phyloP scores from a whole-genome alignment of 371 early-diverging fungal species.

The Mucor lusitanicus region DNA sequence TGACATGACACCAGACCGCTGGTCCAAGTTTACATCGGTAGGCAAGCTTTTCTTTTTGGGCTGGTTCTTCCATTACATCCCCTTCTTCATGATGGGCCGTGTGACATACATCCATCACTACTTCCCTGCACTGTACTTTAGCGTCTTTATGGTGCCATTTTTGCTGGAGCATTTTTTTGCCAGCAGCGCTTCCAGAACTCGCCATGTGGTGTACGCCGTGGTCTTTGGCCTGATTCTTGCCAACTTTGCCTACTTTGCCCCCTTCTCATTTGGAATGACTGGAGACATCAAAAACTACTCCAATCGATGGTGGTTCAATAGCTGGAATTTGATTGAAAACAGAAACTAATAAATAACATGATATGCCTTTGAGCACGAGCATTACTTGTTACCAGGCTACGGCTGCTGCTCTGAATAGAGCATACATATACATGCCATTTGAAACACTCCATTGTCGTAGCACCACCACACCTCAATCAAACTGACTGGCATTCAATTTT shows the following conservation, averaged over 20 bases:
- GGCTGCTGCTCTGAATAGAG: no score
- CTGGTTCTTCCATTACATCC: conserved; percentile 96
- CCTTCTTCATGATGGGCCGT: conserved; percentile 98
- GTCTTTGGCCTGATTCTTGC: conserved; percentile 46
- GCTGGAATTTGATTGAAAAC: conserved; percentile 52
- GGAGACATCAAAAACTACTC: conserved; percentile 65
- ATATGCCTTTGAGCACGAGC: background rate
- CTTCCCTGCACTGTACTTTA: conserved; percentile 97
- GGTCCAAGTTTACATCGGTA: conserved; percentile 73
- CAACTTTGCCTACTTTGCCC: conserved; percentile 78
- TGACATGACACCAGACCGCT: conserved; percentile 57
- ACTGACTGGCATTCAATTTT: background rate
- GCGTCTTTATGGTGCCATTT: conserved; percentile 75
- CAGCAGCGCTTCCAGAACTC: conserved; percentile 6
- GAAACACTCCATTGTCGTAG: no score
- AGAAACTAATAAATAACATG: conserved; percentile 5
- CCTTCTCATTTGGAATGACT: conserved; percentile 84
- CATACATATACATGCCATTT: no score
- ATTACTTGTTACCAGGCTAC: background rate
- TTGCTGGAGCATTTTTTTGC: conserved; percentile 72
- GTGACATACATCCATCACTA: conserved; percentile 99
- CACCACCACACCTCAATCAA: background rate
- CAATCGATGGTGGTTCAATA: conserved; percentile 52
- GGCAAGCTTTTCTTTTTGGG: conserved; percentile 79
- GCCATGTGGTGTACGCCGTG: conserved; percentile 40